Evolutionary conservation across 2,329 filamentous ascomycete species (phyloP).

Genomic region (Penicillium sp.): DNA sequence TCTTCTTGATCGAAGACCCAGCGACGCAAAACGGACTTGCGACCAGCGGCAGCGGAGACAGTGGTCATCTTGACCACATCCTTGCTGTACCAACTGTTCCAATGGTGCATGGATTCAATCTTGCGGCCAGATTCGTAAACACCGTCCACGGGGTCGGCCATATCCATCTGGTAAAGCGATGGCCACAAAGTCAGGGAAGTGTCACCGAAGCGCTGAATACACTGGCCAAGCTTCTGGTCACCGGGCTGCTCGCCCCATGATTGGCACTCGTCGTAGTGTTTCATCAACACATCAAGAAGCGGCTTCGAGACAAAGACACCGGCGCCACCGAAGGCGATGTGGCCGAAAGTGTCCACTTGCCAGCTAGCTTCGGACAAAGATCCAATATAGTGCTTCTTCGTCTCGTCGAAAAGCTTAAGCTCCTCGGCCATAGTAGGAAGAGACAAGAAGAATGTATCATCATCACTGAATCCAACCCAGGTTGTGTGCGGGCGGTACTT

Average conservation of each 20-base stretch:
- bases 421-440: constrained; percentile 41
- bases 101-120: constrained; percentile 49
- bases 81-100: constrained; percentile 48
- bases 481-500: constrained; percentile 42
- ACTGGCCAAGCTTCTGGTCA: constrained; percentile 48
- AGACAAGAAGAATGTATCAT: constrained; percentile 48
- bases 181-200: constrained; percentile 45
- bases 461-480: constrained; percentile 48
- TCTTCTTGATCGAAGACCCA: constrained; percentile 48
- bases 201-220: constrained; percentile 43
- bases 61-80: constrained; percentile 49
- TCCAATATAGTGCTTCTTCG: constrained; percentile 47
- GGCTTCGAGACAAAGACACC: constrained; percentile 47
- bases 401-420: constrained; percentile 42
- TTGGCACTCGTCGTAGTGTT: constrained; percentile 45
- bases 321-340: constrained; percentile 48
- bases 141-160: constrained; percentile 45
- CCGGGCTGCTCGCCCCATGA: constrained; percentile 46
- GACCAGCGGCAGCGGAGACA: constrained; percentile 43
- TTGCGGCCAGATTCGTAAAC: constrained; percentile 46
- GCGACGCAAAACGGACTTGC: constrained; percentile 45
- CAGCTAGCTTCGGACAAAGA: constrained; percentile 46
- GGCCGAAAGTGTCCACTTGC: constrained; percentile 47
- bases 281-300: constrained; percentile 40
- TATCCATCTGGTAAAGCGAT: constrained; percentile 48